Conservation (phyloP, 768 basidiomycete species). For the Brasilioporus rufonigricans region DNA sequence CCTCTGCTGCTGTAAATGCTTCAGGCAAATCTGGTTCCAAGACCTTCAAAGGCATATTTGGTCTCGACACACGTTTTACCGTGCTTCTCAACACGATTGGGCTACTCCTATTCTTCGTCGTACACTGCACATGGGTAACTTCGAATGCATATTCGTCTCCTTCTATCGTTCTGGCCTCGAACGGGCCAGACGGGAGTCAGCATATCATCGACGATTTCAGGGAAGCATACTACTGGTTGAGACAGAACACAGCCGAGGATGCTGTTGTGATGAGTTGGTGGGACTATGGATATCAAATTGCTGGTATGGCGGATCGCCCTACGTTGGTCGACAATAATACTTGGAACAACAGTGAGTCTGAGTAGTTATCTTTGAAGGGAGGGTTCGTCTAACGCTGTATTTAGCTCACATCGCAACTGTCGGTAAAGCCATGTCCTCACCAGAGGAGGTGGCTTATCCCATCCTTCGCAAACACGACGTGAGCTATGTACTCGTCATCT, state of each 20-base stretch:
- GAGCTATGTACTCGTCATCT: slow-evolving; percentile 95
- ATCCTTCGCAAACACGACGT: slow-evolving; percentile 97
- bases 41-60: slow-evolving; percentile 65
- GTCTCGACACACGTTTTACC: slow-evolving; percentile 75
- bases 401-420: slow-evolving; percentile 97
- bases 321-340: slow-evolving; percentile 99
- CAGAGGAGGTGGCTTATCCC: slow-evolving; percentile 95
- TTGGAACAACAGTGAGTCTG: slow-evolving; percentile 93
- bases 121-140: slow-evolving; percentile 97
- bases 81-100: slow-evolving; percentile 73
- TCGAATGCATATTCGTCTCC: slow-evolving; percentile 95
- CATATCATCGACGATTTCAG: slow-evolving; percentile 99
- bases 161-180: slow-evolving; percentile 89
- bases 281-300: slow-evolving; percentile 99
- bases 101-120: slow-evolving; percentile 86
- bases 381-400: slow-evolving; percentile 7
- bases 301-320: slow-evolving; percentile 96
- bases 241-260: slow-evolving; percentile 90
- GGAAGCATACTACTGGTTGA: slow-evolving; percentile 98
- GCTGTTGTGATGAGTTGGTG: slow-evolving; percentile 99
- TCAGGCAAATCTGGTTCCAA: slow-evolving; percentile 10
- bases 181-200: slow-evolving; percentile 77
- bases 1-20: slow-evolving; percentile 23
- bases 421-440: slow-evolving; percentile 95
- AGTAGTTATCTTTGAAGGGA: background rate